Evolutionary conservation across 176 grass and related monocot species (phyloP), one percentile per base, ranked within the genome.

Genomic region (Phoenix roebelenii): DNA sequence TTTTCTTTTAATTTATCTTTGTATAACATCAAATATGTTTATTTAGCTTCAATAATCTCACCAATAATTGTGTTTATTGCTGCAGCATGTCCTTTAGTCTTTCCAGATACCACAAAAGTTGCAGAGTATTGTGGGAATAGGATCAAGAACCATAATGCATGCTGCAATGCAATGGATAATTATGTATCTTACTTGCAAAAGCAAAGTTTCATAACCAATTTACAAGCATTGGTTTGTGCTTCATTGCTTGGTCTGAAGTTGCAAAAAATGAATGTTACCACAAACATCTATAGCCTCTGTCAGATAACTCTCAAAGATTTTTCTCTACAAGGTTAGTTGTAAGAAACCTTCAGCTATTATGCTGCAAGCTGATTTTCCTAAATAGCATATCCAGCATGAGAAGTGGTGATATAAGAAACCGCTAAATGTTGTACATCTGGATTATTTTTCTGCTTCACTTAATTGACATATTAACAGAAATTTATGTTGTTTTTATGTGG

Each of bases 131-230:
- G 87, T 73, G 73, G 72, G 30, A 66, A 64, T 55, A 74, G 57
- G 50, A 82, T 91, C 16, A 68, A 72, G 63, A 97, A 91, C 70
- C 25, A 50, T 32, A 80, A 78, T 61, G 66, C 80, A 60, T 97
- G 93, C 72, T 98, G 87, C 78, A 82, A 82, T 65, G 63, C 78
- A 23, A 75, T 98, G 87, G 64, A 58, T 58, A 90, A 67, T 73
- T 98, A 88, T 49, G 84, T 98, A 68, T 83, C 93, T 72, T 84
- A 91, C 71, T 78, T 98, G 66, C 87, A 91, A 77, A 98, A 92
- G 72, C 93, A 98, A 85, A 98, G 93, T 65, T 98, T 98, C 87
- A 98, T 98, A 66, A 92, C 87, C 20, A 98, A 98, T 75, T 70
- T 98, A 61, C 93, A 98, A 83, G 87, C 93, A 54, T 77, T 98